Conservation (phyloP, 257 asterid genomes). For the Schizonepeta tenuifolia region DNA sequence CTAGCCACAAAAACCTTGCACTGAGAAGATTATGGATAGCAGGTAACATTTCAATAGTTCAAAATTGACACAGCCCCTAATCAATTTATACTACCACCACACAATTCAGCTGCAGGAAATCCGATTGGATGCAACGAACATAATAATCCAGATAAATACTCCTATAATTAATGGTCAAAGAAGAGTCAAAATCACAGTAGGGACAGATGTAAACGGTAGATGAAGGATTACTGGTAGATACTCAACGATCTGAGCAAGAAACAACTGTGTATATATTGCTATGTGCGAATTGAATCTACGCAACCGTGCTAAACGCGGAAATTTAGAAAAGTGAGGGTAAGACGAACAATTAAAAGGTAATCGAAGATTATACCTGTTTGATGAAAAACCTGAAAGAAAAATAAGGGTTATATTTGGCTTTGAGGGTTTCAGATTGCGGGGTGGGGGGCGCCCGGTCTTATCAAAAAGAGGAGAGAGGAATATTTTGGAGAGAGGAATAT, state of each 20-base stretch:
- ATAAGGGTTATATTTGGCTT: constrained; percentile 9
- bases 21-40: neutral
- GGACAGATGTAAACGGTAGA: neutral
- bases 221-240: constrained; percentile 17
- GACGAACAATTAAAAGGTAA: neutral
- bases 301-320: neutral
- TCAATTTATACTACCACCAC: constrained; percentile 22
- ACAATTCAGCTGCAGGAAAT: constrained; percentile 23
- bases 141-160: neutral
- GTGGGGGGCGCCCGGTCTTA: constrained; percentile 31
- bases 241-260: constrained; percentile 35
- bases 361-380: constrained; percentile 35
- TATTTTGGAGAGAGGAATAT: neutral
- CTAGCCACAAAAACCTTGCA: constrained; percentile 12
- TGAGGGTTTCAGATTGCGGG: constrained; percentile 39
- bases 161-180: constrained; percentile 19
- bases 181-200: constrained; percentile 25
- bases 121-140: constrained; percentile 25
- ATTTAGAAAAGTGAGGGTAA: neutral
- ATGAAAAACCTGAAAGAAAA: constrained; percentile 20
- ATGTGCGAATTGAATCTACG: constrained; percentile 27
- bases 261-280: constrained; percentile 9
- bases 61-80: constrained; percentile 16
- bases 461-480: constrained; percentile 28
- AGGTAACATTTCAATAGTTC: constrained; percentile 8